These are phyloP conservation scores for Oropetium thomaeum DNA, from an alignment of 176 grass and related monocot species.

Conservation along the genomic window DNA sequence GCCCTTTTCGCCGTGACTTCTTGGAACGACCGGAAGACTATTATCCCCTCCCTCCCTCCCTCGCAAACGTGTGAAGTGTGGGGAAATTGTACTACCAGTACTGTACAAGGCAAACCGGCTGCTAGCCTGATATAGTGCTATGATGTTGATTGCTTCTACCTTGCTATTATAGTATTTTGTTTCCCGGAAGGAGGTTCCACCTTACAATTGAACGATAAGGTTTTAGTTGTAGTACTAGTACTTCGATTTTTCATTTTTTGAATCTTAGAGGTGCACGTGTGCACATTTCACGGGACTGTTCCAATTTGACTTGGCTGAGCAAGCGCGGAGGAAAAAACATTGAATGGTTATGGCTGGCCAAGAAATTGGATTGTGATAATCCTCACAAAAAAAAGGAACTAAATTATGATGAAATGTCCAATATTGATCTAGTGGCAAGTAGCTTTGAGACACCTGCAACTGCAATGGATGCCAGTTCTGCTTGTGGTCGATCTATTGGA, in stretches of 20 bases:
- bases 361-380: no score
- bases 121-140: not conserved
- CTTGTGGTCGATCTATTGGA: no score
- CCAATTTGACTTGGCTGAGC: not conserved
- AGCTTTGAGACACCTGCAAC: no score
- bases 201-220: not conserved
- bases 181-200: no score
- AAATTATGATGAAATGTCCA: not conserved
- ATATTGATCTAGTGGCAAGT: not conserved
- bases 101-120: not conserved
- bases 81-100: not conserved
- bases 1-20: constrained; percentile 29
- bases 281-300: not conserved
- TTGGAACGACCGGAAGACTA: not conserved
- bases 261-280: not conserved
- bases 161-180: not conserved
- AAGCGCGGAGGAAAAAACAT: not conserved
- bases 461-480: no score
- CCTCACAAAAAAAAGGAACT: no score
- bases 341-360: not conserved
- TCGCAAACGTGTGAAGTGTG: not conserved
- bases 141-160: not conserved
- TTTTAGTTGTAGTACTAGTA: not conserved
- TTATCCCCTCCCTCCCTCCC: no score
- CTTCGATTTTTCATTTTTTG: not conserved